Conservation (phyloP, 2,329 filamentous ascomycete species). For the Colletotrichum australisinense region DNA sequence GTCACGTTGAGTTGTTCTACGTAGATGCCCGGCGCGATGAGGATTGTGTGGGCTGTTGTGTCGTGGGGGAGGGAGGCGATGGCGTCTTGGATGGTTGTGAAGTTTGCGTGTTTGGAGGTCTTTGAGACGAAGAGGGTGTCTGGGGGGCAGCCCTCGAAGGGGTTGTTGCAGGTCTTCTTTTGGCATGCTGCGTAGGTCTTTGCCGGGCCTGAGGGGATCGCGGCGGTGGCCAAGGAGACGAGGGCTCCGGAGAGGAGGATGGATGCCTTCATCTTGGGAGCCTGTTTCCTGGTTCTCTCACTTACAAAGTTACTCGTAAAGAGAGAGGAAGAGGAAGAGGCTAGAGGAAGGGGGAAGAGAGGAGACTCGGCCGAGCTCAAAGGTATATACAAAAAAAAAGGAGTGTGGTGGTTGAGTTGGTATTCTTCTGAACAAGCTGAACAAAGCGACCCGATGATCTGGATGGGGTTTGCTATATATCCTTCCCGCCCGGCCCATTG, state of each 20-base stretch:
- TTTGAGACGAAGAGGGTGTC: constrained; percentile 56
- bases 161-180: constrained; percentile 44
- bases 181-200: constrained; percentile 46
- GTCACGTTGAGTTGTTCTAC: constrained; percentile 75
- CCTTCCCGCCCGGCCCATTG: background rate
- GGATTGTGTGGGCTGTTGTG: constrained; percentile 61
- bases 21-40: constrained; percentile 70
- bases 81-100: constrained; percentile 52
- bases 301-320: background rate
- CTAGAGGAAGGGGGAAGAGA: background rate
- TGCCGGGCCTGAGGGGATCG: constrained; percentile 37
- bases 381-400: background rate
- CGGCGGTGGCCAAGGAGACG: background rate
- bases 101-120: constrained; percentile 47
- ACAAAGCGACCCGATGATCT: background rate
- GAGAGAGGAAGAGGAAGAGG: background rate
- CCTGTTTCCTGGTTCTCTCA: background rate
- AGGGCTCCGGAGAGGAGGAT: constrained; percentile 14
- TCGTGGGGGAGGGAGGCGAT: constrained; percentile 54
- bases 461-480: constrained; percentile 11
- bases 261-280: constrained; percentile 29
- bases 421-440: background rate
- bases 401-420: background rate
- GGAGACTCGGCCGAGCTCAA: background rate
- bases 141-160: constrained; percentile 49